Conservation (phyloP, 75 land plant genomes). For the Isoetes taiwanensis region DNA sequence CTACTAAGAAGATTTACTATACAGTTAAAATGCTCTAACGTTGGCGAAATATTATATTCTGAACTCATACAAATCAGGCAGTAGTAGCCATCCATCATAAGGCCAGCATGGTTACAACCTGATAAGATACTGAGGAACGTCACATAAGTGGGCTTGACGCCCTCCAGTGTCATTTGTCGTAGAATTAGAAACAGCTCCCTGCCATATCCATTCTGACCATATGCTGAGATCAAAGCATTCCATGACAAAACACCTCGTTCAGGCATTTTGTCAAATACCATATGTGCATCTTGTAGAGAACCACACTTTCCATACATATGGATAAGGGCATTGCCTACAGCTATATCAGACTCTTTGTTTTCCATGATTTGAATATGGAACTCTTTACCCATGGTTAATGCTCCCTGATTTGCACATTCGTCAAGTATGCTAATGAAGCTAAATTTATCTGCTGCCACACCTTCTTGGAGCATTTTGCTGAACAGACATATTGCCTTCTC, state of each 20-base stretch:
- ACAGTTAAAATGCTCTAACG: too few relatives aligned
- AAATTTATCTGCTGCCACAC: neutral
- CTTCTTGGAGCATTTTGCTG: neutral
- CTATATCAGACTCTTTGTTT: conserved; percentile 24
- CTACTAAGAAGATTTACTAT: too few relatives aligned
- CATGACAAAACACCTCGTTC: conserved; percentile 26
- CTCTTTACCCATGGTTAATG: neutral
- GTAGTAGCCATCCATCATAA: too few relatives aligned
- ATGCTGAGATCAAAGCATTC: conserved; percentile 29
- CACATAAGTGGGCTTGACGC: too few relatives aligned
- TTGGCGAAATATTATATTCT: too few relatives aligned
- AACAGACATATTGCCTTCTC: neutral
- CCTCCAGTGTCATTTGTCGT: too few relatives aligned
- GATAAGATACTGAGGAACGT: too few relatives aligned
- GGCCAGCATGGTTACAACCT: too few relatives aligned
- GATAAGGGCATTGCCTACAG: conserved; percentile 34
- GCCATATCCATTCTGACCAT: conserved; percentile 18
- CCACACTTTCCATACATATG: conserved; percentile 45
- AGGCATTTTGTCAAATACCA: conserved; percentile 26
- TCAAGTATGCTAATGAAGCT: conserved; percentile 1
- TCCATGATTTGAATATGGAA: neutral
- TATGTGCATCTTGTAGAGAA: conserved; percentile 13
- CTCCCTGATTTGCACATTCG: neutral
- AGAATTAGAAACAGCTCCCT: too few relatives aligned
- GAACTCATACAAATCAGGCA: too few relatives aligned